Percentiles rank a stretch among this genome's conserved stretches.
Conservation (phyloP, 164 flowering plant genomes). For the Buxus sempervirens region DNA sequence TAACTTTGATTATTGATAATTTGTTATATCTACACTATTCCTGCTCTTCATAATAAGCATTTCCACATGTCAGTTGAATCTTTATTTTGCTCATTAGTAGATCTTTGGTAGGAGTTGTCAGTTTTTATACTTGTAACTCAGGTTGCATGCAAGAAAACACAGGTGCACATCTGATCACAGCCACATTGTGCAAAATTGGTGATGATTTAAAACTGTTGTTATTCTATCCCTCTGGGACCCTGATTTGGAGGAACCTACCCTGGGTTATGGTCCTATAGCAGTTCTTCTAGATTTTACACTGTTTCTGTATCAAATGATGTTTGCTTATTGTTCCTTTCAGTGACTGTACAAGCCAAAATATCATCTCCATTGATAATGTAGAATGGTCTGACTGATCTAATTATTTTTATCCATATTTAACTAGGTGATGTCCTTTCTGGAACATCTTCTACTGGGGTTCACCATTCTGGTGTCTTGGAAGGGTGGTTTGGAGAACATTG, state of each 20-base stretch:
- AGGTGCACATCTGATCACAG: too few species aligned
- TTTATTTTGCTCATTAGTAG: too few species aligned
- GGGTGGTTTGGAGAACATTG: constrained; percentile 92
- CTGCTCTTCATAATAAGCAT: not conserved
- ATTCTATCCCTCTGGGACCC: too few species aligned
- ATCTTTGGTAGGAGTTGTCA: too few species aligned
- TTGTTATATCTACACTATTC: not conserved
- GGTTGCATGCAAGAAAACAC: too few species aligned
- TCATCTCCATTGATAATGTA: not conserved
- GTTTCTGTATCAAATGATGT: not conserved
- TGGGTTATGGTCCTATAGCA: too few species aligned
- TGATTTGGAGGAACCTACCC: too few species aligned
- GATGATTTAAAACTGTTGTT: too few species aligned
- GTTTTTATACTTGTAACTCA: too few species aligned
- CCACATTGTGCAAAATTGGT: too few species aligned
- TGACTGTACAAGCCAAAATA: not conserved
- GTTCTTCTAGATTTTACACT: not conserved
- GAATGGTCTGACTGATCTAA: not conserved
- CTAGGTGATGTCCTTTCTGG: constrained; percentile 96
- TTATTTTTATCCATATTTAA: not conserved
- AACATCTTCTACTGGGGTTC: constrained; percentile 68
- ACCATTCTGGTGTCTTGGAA: constrained; percentile 83
- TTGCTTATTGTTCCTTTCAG: not conserved
- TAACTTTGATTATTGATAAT: constrained; percentile 2
- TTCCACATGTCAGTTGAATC: too few species aligned